A percentile compares a stretch with the other conserved stretches of the same genome.
phyloP scores from a whole-genome alignment of 345 rosid species.

The Lumnitzera racemosa region DNA sequence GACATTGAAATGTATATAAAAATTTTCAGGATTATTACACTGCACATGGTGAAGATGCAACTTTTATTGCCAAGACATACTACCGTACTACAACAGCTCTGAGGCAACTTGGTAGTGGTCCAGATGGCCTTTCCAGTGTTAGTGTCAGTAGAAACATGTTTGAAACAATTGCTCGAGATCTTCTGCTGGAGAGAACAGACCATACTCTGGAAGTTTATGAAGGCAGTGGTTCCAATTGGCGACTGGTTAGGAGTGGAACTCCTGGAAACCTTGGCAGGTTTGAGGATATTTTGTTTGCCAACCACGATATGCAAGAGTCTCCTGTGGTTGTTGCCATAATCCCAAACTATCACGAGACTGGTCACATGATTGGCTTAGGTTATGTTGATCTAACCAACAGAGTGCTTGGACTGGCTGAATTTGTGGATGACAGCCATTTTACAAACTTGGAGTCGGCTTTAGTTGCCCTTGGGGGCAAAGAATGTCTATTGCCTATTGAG shows the following conservation, averaged over 20 bases:
- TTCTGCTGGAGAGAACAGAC: constrained; percentile 86
- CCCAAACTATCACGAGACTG: constrained; percentile 56
- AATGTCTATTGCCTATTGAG: constrained; percentile 83
- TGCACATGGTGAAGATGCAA: constrained; percentile 88
- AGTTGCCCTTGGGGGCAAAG: constrained; percentile 92
- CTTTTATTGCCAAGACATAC: constrained; percentile 81
- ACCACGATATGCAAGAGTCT: constrained; percentile 89
- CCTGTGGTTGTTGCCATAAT: constrained; percentile 71
- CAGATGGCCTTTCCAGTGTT: constrained; percentile 74
- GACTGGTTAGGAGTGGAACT: constrained; percentile 66
- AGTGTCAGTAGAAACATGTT: constrained; percentile 83
- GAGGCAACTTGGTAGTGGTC: constrained; percentile 69
- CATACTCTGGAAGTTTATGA: constrained; percentile 84
- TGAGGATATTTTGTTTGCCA: constrained; percentile 92
- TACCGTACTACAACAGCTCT: constrained; percentile 81
- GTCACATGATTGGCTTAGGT: constrained; percentile 67
- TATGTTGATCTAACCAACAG: constrained; percentile 82
- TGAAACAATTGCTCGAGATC: constrained; percentile 75
- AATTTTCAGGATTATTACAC: constrained; percentile 78
- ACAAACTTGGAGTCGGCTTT: constrained; percentile 86
- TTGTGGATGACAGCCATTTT: constrained; percentile 92
- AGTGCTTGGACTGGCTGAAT: constrained; percentile 77
- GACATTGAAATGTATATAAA: not conserved
- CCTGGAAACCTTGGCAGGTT: constrained; percentile 95
- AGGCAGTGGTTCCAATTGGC: constrained; percentile 93